Evolutionary conservation across 768 basidiomycete species (phyloP).

Genomic region (Hydnum rufescens): DNA sequence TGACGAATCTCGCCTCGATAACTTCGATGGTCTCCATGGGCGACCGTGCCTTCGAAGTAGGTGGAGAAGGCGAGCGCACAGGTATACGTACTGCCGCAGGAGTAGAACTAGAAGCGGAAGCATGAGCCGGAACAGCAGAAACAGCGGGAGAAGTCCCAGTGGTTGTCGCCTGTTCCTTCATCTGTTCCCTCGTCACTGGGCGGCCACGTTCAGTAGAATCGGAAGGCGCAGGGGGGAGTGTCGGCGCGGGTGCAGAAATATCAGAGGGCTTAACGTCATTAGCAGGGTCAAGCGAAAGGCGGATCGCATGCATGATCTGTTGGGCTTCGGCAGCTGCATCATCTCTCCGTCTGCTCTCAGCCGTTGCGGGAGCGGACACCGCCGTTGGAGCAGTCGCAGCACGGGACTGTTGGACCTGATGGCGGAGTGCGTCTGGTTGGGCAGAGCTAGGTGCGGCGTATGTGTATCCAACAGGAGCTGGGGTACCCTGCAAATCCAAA

Average conservation of each 20-base stretch:
- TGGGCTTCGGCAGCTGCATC: background rate
- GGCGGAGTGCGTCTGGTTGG: background rate
- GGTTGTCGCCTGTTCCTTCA: no score
- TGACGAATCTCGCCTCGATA: conserved; percentile 26
- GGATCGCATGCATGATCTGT: background rate
- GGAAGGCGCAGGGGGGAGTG: background rate
- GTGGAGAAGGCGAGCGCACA: background rate
- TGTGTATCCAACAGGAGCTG: background rate
- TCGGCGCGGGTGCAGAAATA: background rate
- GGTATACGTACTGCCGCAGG: background rate
- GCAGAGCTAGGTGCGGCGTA: background rate
- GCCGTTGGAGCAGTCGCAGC: no score
- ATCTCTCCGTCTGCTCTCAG: background rate
- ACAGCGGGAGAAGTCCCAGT: background rate
- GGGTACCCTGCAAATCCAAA: background rate
- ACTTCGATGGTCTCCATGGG: conserved; percentile 18
- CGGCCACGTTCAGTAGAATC: background rate
- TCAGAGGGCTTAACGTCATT: background rate
- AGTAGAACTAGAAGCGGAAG: background rate
- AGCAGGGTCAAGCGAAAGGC: background rate
- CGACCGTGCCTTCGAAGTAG: background rate
- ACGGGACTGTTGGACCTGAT: background rate
- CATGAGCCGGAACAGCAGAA: background rate
- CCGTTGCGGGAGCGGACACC: background rate
- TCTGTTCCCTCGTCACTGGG: no score